Conservation (phyloP, 2,329 filamentous ascomycete species). For the Aureobasidium sp. region DNA sequence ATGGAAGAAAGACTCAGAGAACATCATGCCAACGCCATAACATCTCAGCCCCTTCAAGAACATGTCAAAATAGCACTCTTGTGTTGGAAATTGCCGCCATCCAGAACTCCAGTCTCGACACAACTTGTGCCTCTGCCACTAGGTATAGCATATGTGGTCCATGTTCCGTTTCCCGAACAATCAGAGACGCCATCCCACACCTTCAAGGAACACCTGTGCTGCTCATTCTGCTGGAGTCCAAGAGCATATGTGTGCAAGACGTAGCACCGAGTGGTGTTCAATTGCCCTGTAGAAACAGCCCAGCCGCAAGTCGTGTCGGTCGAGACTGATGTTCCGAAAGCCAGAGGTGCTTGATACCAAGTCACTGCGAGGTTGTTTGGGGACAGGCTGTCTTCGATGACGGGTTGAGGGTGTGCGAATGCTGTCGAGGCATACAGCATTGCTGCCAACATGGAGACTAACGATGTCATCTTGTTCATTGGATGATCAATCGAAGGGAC, state of each 20-base stretch:
- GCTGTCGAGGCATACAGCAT: neutral
- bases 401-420: neutral
- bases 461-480: neutral
- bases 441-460: neutral
- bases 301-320: conserved; percentile 13
- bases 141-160: conserved; percentile 9
- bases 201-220: conserved; percentile 17
- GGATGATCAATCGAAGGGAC: neutral
- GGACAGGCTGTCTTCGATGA: neutral
- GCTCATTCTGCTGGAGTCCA: conserved; percentile 15
- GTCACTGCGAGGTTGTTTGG: conserved; percentile 1
- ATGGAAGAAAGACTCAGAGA: neutral
- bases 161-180: conserved; percentile 14
- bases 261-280: conserved; percentile 15
- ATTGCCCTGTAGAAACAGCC: conserved; percentile 12
- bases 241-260: conserved; percentile 14
- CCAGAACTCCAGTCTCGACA: conserved; percentile 18
- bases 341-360: conserved; percentile 13
- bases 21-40: neutral
- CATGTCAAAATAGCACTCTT: conserved; percentile 22
- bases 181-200: conserved; percentile 15
- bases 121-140: conserved; percentile 13
- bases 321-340: conserved; percentile 1
- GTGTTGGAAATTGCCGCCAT: conserved; percentile 18
- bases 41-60: conserved; percentile 12